Evolutionary conservation across 495 filamentous ascomycete genomes (phyloP).

Genomic region (Daldinia decipiens): DNA sequence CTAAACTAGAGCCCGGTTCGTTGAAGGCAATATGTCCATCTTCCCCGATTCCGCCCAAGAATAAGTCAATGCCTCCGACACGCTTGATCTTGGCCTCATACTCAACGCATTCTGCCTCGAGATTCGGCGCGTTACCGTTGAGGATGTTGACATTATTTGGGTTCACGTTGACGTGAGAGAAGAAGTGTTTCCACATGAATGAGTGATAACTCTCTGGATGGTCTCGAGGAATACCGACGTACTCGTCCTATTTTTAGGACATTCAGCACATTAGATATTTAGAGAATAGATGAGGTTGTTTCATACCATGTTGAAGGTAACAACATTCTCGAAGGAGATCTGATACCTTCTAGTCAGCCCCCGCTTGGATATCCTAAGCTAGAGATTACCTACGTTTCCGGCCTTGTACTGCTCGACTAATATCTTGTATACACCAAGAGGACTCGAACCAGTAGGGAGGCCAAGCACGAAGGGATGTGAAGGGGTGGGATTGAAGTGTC

Average conservation of each 20-base stretch:
- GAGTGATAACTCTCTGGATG: slow-evolving; percentile 87
- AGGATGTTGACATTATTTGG: slow-evolving; percentile 86
- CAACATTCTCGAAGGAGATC: slow-evolving; percentile 86
- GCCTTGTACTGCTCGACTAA: slow-evolving; percentile 79
- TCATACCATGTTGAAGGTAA: slow-evolving; percentile 91
- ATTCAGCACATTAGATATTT: slow-evolving; percentile 11
- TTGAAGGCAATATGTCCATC: slow-evolving; percentile 93
- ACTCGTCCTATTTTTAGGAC: slow-evolving; percentile 73
- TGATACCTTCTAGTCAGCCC: slow-evolving; percentile 25
- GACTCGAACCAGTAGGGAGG: slow-evolving; percentile 83
- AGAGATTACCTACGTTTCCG: slow-evolving; percentile 60
- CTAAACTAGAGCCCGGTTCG: slow-evolving; percentile 83
- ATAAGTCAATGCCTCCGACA: slow-evolving; percentile 83
- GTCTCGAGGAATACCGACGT: slow-evolving; percentile 81
- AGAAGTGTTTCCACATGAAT: slow-evolving; percentile 93
- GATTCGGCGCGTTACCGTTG: slow-evolving; percentile 81
- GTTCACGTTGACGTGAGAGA: slow-evolving; percentile 84
- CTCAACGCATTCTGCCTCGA: slow-evolving; percentile 77
- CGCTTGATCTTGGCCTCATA: slow-evolving; percentile 83
- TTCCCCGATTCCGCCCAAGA: slow-evolving; percentile 84
- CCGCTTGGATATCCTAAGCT: neutral
- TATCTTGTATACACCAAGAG: slow-evolving; percentile 79
- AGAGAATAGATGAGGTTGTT: neutral
- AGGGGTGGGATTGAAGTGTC: slow-evolving; percentile 74
- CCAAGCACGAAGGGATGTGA: slow-evolving; percentile 82